Evolutionary conservation across 2,329 filamentous ascomycete genomes (phyloP).

Genomic region (Chrysosporium keratinophilum): DNA sequence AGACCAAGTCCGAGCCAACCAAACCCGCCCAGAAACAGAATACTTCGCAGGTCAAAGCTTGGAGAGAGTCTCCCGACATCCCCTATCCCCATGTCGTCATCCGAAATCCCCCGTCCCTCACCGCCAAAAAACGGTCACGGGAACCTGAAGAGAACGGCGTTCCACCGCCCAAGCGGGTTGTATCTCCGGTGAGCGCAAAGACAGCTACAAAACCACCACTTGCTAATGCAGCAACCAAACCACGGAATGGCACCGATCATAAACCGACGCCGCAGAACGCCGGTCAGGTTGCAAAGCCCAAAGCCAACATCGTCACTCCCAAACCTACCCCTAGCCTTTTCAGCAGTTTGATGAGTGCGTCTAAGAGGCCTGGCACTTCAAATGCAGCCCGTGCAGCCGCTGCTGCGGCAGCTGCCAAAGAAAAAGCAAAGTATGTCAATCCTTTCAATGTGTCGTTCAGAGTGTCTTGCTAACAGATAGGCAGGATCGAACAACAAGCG

Average conservation of each 20-base stretch:
- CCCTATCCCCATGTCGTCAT: constrained; percentile 10
- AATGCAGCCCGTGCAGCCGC: constrained; percentile 41
- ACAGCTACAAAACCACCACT: constrained; percentile 21
- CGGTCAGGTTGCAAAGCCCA: constrained; percentile 26
- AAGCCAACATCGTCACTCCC: constrained; percentile 31
- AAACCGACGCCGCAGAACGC: constrained; percentile 19
- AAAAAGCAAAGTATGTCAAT: constrained; percentile 25
- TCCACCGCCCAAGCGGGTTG: constrained; percentile 31
- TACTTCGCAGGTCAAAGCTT: constrained; percentile 18
- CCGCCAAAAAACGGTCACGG: constrained; percentile 31
- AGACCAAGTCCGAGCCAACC: constrained; percentile 32
- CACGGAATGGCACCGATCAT: constrained; percentile 2
- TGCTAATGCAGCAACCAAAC: neutral
- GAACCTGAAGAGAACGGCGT: constrained; percentile 30
- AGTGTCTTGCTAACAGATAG: constrained; percentile 14
- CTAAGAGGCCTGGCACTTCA: constrained; percentile 42
- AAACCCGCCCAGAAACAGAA: constrained; percentile 32
- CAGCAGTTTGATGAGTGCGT: constrained; percentile 39
- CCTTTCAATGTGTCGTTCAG: constrained; percentile 4
- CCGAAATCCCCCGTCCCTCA: constrained; percentile 14
- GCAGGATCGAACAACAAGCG: constrained; percentile 24
- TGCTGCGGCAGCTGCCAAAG: constrained; percentile 30
- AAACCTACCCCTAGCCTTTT: constrained; percentile 39
- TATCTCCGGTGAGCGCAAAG: constrained; percentile 29
- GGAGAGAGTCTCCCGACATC: neutral